Percentiles rank a stretch among this genome's conserved stretches.
These are phyloP conservation scores for Penicillium psychrosexuale DNA, from an alignment of 2,329 filamentous ascomycete genomes.

Conservation along the genomic window DNA sequence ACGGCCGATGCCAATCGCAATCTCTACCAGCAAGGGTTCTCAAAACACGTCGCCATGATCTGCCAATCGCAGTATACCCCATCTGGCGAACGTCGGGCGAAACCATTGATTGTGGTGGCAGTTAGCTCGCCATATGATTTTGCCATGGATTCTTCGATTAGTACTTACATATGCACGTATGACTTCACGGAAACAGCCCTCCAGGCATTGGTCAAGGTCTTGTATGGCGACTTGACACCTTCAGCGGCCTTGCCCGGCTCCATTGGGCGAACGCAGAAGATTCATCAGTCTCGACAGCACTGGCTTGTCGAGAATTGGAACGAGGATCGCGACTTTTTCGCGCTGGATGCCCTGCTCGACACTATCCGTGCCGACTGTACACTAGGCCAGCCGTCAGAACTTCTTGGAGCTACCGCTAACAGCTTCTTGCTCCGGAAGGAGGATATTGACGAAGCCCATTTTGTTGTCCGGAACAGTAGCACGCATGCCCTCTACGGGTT, in stretches of 20 bases:
- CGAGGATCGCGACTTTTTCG: constrained; percentile 69
- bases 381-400: constrained; percentile 64
- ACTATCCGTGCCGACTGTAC: constrained; percentile 61
- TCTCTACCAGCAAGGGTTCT: constrained; percentile 88
- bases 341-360: constrained; percentile 71
- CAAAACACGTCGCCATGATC: constrained; percentile 94
- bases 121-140: constrained; percentile 97
- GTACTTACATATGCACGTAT: constrained; percentile 92
- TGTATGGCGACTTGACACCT: constrained; percentile 70
- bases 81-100: constrained; percentile 55
- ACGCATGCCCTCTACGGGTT: constrained; percentile 90
- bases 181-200: constrained; percentile 94
- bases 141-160: constrained; percentile 83
- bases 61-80: constrained; percentile 53
- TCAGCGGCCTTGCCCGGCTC: constrained; percentile 63
- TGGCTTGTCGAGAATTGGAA: constrained; percentile 93
- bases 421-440: constrained; percentile 72
- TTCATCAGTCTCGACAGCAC: constrained; percentile 83
- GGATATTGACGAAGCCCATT: constrained; percentile 76
- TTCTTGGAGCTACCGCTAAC: constrained; percentile 66
- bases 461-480: constrained; percentile 89
- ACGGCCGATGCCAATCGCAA: constrained; percentile 94
- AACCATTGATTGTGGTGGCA: constrained; percentile 84
- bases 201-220: constrained; percentile 74
- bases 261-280: constrained; percentile 80